Conservation (phyloP, 306 rosid species). For the Purshia tridentata region DNA sequence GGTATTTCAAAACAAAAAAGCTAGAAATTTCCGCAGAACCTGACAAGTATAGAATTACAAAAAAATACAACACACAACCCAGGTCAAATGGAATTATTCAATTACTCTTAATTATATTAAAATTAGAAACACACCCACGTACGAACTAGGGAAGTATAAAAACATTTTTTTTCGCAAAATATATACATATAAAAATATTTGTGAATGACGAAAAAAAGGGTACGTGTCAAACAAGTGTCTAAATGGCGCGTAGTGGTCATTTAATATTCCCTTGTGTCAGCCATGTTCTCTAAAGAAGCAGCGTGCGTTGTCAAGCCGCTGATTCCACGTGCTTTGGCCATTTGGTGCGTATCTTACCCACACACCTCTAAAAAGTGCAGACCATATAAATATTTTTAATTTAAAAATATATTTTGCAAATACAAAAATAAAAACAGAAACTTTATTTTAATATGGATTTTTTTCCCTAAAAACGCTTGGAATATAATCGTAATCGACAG, state of each 20-base stretch:
- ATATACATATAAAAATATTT: background rate
- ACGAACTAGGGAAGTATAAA: too few species aligned
- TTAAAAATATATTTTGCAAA: background rate
- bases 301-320: constrained; percentile 41
- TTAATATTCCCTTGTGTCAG: constrained; percentile 13
- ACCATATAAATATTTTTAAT: background rate
- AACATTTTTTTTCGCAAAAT: too few species aligned
- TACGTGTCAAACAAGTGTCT: background rate
- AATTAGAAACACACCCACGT: too few species aligned
- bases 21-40: too few species aligned
- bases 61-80: background rate
- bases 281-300: constrained; percentile 31
- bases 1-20: background rate
- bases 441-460: background rate
- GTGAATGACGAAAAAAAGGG: background rate
- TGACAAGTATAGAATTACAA: background rate
- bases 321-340: constrained; percentile 33
- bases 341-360: constrained; percentile 20
- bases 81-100: constrained; percentile 1
- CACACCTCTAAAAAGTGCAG: background rate
- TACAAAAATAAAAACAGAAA: background rate
- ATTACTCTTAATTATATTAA: background rate
- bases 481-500: background rate
- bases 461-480: background rate
- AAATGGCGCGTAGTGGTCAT: constrained; percentile 8